Base-by-base conservation (phyloP, 257 asterid species). In the Salvia rosmarinus region DNA sequence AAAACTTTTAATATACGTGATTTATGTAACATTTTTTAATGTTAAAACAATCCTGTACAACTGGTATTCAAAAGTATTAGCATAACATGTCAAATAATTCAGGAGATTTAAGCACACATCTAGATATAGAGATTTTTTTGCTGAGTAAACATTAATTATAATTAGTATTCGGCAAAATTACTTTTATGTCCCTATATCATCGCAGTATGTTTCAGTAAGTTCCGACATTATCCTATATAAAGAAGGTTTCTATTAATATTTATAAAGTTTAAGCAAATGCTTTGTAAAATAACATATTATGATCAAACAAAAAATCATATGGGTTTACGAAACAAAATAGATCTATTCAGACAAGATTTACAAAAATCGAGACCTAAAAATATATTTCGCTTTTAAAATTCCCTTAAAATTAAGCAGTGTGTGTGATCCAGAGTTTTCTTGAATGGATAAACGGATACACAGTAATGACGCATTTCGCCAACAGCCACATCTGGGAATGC, bases 401-500 rank as follows among this genome's bases (percentile, higher is more conserved):
- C 55, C 10, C 3, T 25, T 3, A 52, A 20, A 54, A 20, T 21
- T 6, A 10, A 25, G 30, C 30, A 25, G 30, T 3, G 3, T 21
- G 16, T 11, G 60, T 54, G 60, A 32, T 52, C 34, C 59, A 2
- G 0, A 52, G 12, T 20, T 52, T 20, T 52, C 58, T 52, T 52
- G 32, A 52, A 52, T 52, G 30, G 59, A 52, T 52, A 51, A 51
- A 51, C 28, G 14, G 2, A 9, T 2, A 11, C 3, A 8, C 1
- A 52, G 5, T 52, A 9, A 52, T 52, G 59, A 52, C 34, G 20
- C 59, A 30, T 30, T 28, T n/a, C 40, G 13, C 16, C 23, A 58
- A 58, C 9, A 34, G 49, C 6, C 16, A 12, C 50, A 17, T 55
- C 56, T 70, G 44, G 68, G 37, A 58, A 70, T 46, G 50, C 67